These are phyloP conservation scores for Penicillium sp. DNA, from an alignment of 2,329 filamentous ascomycete genomes.

Conservation along the genomic window DNA sequence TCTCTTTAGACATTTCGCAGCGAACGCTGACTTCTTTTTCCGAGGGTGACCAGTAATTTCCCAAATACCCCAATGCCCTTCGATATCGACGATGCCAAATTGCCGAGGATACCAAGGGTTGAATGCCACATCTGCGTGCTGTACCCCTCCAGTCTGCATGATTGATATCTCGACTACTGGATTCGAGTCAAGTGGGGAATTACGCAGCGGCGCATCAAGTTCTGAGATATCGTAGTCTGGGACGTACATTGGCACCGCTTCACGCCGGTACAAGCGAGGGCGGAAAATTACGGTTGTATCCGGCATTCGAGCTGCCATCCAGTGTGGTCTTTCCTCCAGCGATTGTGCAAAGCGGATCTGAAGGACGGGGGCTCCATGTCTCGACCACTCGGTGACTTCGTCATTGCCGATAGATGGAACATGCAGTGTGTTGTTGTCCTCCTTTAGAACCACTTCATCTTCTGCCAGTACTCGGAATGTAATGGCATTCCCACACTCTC, in stretches of 20 bases:
- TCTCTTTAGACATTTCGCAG: constrained; percentile 30
- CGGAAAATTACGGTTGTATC: constrained; percentile 55
- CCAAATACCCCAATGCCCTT: constrained; percentile 60
- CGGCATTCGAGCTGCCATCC: constrained; percentile 57
- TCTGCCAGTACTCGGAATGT: constrained; percentile 46
- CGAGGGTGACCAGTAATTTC: constrained; percentile 41
- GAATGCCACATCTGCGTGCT: constrained; percentile 61
- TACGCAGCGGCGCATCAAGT: constrained; percentile 21
- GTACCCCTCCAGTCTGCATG: constrained; percentile 48
- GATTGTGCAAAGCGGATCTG: constrained; percentile 58
- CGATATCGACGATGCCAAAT: constrained; percentile 59
- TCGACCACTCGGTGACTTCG: constrained; percentile 54
- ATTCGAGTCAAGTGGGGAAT: constrained; percentile 53
- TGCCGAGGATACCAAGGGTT: constrained; percentile 64
- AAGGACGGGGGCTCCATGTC: constrained; percentile 55
- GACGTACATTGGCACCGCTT: constrained; percentile 28
- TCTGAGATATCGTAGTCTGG: constrained; percentile 16
- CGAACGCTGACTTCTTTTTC: constrained; percentile 30
- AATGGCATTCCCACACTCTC: constrained; percentile 53
- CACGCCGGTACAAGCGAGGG: constrained; percentile 39
- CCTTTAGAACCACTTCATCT: constrained; percentile 29
- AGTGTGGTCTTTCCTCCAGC: constrained; percentile 44
- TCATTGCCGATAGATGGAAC: constrained; percentile 46
- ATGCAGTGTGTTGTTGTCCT: constrained; percentile 31
- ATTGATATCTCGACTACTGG: constrained; percentile 50